Base-by-base conservation (phyloP, 179 eudicot species). In the Silene vulgaris region DNA sequence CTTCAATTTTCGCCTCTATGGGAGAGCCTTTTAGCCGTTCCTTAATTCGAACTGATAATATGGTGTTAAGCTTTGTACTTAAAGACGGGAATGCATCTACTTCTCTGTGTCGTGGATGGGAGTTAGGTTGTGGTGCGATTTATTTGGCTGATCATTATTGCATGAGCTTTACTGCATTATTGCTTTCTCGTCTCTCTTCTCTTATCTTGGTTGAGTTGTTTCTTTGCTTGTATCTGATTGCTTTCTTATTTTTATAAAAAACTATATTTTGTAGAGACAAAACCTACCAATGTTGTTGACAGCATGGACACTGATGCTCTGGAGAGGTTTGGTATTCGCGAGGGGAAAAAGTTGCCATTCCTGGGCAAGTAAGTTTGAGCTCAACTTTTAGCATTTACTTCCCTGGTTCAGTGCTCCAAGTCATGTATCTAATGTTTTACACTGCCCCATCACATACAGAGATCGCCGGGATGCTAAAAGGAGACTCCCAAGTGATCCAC, bases 271-370 rank as follows among this genome's bases (percentile, higher is more conserved):
- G 82, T 83, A 90, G 97, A 84, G 73, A 86, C 62, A 50, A 87
- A 84, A 80, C 75, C 77, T 21, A 40, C 77, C 62, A 74, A 69
- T 81, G 52, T 67, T 64, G 76, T 65, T 43, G 50, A 43, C 65
- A 81, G 77, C 79, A 76, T 73, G 30, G 76, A 68, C 35, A 77
- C 78, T 71, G 90, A 86, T 79, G 81, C 79, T 20, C 60, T 83
- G 40, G 97, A 89, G 79, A 95, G 95, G 83, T 95, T 95, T 89
- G 87, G 85, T 23, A 60, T 16, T 50, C 95, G 99, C 9, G 93
- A 95, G 80, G 86, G 79, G 74, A 88, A 89, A 79, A 92, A 90
- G 85, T 74, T 92, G 45, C 83, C 79, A 37, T 92, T 95, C 79
- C 90, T 95, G 79, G 50, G 50, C 12, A 82, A 80, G 99, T 95